Evolutionary conservation across 257 asterid genomes (phyloP).

Genomic region (Prunella vulgaris): DNA sequence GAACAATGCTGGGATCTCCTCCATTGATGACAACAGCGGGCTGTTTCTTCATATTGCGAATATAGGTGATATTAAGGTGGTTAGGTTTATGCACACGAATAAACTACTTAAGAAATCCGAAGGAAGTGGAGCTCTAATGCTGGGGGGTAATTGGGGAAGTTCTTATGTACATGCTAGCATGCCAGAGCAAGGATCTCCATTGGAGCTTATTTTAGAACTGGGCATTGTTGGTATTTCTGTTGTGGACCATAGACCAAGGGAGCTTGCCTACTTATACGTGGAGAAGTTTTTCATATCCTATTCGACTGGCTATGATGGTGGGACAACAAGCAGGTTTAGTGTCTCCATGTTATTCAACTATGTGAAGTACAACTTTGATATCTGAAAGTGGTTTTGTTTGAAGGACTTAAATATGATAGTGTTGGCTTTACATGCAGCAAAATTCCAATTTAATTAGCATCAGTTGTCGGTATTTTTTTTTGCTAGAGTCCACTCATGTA

Average conservation of each 20-base stretch:
- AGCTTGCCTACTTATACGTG: slow-evolving; percentile 84
- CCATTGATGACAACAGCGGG: slow-evolving; percentile 46
- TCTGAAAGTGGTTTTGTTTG: slow-evolving; percentile 4
- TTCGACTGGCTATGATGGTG: slow-evolving; percentile 92
- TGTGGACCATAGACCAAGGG: slow-evolving; percentile 87
- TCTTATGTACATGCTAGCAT: slow-evolving; percentile 50
- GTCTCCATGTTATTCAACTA: slow-evolving; percentile 18
- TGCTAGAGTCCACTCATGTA: not conserved
- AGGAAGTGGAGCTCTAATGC: slow-evolving; percentile 34
- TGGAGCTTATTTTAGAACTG: slow-evolving; percentile 79
- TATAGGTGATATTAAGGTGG: slow-evolving; percentile 65
- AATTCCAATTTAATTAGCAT: not conserved
- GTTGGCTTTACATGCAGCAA: not conserved
- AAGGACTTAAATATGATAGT: not conserved
- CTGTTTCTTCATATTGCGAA: slow-evolving; percentile 64
- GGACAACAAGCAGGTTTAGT: slow-evolving; percentile 84
- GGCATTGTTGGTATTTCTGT: slow-evolving; percentile 86
- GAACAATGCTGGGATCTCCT: slow-evolving; percentile 52
- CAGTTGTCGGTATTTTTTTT: not conserved
- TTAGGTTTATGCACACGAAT: slow-evolving; percentile 54
- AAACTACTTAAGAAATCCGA: slow-evolving; percentile 34
- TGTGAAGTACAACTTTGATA: slow-evolving; percentile 3
- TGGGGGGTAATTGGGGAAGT: slow-evolving; percentile 48
- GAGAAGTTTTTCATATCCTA: slow-evolving; percentile 78
- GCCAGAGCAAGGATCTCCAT: slow-evolving; percentile 64